phyloP scores from a whole-genome alignment of 331 rosid species.

The Pyrus hybrid region DNA sequence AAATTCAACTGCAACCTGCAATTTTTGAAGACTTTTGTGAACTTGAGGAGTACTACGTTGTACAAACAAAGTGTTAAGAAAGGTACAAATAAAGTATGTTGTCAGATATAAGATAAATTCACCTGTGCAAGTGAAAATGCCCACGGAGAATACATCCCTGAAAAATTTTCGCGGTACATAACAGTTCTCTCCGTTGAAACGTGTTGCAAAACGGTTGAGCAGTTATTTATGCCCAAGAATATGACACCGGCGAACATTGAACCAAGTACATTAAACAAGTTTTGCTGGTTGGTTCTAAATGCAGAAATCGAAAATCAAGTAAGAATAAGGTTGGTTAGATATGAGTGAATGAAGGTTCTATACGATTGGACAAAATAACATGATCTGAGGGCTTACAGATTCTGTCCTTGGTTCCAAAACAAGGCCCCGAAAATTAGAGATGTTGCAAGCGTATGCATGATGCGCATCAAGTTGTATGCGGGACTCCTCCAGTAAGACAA shows the following conservation, averaged over 20 bases:
- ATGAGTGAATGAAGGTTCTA: background rate
- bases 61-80: too few species aligned
- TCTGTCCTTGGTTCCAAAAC: constrained; percentile 49
- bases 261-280: constrained; percentile 38
- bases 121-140: constrained; percentile 63
- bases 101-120: background rate
- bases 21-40: too few species aligned
- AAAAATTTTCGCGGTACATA: constrained; percentile 46
- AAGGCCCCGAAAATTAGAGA: constrained; percentile 38
- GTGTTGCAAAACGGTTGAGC: constrained; percentile 31
- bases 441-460: constrained; percentile 20
- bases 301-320: background rate
- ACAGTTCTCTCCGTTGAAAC: constrained; percentile 41
- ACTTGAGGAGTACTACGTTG: too few species aligned
- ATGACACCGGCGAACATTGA: constrained; percentile 24
- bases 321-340: background rate
- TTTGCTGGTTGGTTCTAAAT: constrained; percentile 45
- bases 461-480: constrained; percentile 50
- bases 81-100: background rate
- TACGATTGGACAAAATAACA: background rate
- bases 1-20: constrained; percentile 46
- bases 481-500: constrained; percentile 63
- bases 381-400: constrained; percentile 23
- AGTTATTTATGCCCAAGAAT: constrained; percentile 53
- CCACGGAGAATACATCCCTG: constrained; percentile 59